These are phyloP conservation scores for Naegleria lovaniensis DNA, from an alignment of 208 protist species.

Conservation along the genomic window DNA sequence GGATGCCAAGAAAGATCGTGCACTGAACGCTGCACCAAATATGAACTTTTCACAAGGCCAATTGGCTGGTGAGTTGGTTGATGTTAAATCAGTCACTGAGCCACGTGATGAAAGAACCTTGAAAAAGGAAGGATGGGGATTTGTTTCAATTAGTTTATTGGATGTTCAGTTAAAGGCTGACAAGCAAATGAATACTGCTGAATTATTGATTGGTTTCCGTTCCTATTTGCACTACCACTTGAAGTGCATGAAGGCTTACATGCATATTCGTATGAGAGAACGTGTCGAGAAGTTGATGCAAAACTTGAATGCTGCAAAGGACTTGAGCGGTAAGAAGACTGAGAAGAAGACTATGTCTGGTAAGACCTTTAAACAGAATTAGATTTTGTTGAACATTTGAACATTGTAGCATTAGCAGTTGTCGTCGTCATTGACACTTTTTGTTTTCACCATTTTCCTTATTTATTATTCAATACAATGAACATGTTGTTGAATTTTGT, in stretches of 20 bases:
- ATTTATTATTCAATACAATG: too few relatives aligned
- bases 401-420: too few relatives aligned
- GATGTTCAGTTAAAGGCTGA: not conserved
- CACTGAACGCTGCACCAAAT: not conserved
- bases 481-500: too few relatives aligned
- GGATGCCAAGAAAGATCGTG: slow-evolving; percentile 1
- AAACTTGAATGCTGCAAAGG: not conserved
- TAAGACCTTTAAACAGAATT: not conserved
- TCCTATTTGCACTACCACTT: slow-evolving; percentile 39
- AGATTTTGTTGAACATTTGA: too few relatives aligned
- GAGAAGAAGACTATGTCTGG: slow-evolving; percentile 8
- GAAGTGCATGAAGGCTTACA: slow-evolving; percentile 37
- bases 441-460: too few relatives aligned
- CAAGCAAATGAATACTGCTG: not conserved
- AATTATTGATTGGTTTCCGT: slow-evolving; percentile 22
- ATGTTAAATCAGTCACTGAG: not conserved
- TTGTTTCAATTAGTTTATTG: slow-evolving; percentile 6
- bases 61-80: not conserved
- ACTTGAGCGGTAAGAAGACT: not conserved
- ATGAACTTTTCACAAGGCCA: slow-evolving; percentile 10
- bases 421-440: too few relatives aligned
- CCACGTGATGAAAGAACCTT: not conserved
- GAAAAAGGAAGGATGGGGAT: not conserved
- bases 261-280: slow-evolving; percentile 37
- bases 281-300: not conserved